Base-by-base conservation (phyloP, 495 filamentous ascomycete species). In the Cercophora samala region DNA sequence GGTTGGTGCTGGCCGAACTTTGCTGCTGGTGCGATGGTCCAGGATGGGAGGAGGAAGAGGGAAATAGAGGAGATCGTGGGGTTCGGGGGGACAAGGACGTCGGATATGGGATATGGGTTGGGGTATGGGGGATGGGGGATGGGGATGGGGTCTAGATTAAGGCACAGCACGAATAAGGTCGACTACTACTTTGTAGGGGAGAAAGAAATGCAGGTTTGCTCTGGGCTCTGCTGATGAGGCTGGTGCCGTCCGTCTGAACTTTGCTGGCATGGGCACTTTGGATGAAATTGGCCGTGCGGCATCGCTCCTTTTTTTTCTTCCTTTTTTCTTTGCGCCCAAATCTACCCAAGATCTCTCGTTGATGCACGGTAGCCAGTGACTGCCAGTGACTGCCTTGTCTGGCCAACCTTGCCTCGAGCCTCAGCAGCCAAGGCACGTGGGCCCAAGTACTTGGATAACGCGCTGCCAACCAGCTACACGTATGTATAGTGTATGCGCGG, bases 281-380 rank as follows among this genome's bases (percentile, higher is more conserved):
- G 65, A 26, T 63, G 62, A 67, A 68, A 61, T 63, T 26, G 64
- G 51, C 64, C 37, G 64, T 69, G 70, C 64, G 64, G 61, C 24
- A 58, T 29, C 26, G 6, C 32, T 42, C 32, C 18, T 29, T 51
- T 22, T 66, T 69, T n/a, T n/a, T n/a, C n/a, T n/a, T n/a, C n/a
- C n/a, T n/a, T n/a, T n/a, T n/a, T n/a, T n/a, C n/a, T n/a, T 72
- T 65, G 65, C 58, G 67, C 70, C 70, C 70, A 72, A 72, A 58
- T 46, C 62, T 64, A 69, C 65, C 70, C 67, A 69, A 69, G 63
- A 66, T 21, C 19, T 65, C 63, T 25, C 58, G 32, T 65, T 19
- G 32, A 61, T 52, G 56, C 68, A 55, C 37, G 62, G 4, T 64
- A 69, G 58, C 61, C 51, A 64, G 68, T 61, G 64, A 66, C 61